Evolutionary conservation across 768 basidiomycete species (phyloP), one percentile per base, ranked within the genome.

Genomic region (Xerocomellus intermedius): DNA sequence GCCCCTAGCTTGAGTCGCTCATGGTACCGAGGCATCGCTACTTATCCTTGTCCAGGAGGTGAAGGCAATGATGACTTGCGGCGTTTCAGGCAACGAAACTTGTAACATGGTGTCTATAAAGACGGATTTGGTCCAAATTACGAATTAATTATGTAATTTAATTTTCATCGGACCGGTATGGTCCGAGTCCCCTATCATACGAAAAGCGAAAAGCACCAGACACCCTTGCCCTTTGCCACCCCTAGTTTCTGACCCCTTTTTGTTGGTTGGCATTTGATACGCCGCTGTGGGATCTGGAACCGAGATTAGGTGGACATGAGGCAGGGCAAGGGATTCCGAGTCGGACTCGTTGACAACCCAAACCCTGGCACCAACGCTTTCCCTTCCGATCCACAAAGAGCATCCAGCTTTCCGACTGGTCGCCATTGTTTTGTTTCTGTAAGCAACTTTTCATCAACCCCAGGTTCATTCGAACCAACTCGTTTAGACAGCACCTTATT

Each of bases 231-330:
- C n/a, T n/a, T n/a, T n/a, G n/a, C n/a, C n/a, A n/a, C n/a, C n/a
- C n/a, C n/a, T n/a, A n/a, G n/a, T n/a, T n/a, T n/a, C n/a, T n/a
- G n/a, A n/a, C n/a, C n/a, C n/a, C n/a, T n/a, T n/a, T n/a, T n/a
- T n/a, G n/a, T n/a, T n/a, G n/a, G n/a, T n/a, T n/a, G n/a, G n/a
- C n/a, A n/a, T n/a, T n/a, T n/a, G n/a, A n/a, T n/a, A n/a, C n/a
- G n/a, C n/a, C n/a, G n/a, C n/a, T n/a, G n/a, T n/a, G n/a, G n/a
- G n/a, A n/a, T n/a, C n/a, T n/a, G n/a, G n/a, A n/a, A n/a, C n/a
- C n/a, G n/a, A n/a, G n/a, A n/a, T n/a, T n/a, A n/a, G 43, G 41
- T 37, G 46, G 42, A 48, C 65, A 58, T 32, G 64, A 62, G 64
- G 64, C 63, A 39, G 43, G 36, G 45, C 28, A 37, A 51, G 35